Conservation (phyloP, 2,329 filamentous ascomycete species). For the Phialophora expanda region DNA sequence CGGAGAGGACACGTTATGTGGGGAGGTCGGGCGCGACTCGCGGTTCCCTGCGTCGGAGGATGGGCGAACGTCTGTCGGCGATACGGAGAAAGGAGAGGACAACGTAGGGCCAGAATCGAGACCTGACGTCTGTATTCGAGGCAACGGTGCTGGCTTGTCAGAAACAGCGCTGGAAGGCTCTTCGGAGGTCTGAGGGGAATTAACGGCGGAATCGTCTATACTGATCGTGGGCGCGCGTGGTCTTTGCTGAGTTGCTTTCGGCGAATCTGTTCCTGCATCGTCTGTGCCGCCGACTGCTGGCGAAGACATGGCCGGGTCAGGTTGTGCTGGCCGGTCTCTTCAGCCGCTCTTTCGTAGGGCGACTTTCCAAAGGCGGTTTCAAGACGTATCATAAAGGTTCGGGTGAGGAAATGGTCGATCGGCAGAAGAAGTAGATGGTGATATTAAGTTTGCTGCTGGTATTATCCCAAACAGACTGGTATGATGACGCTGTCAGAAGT, state of each 20-base stretch:
- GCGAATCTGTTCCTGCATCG: constrained; percentile 27
- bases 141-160: constrained; percentile 45
- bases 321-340: constrained; percentile 13
- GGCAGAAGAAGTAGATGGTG: constrained; percentile 20
- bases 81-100: constrained; percentile 44
- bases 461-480: constrained; percentile 15
- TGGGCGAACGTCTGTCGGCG: constrained; percentile 58
- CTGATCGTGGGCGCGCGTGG: constrained; percentile 60
- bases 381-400: constrained; percentile 4
- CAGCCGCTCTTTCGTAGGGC: not conserved
- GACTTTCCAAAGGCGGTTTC: not conserved
- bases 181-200: constrained; percentile 16
- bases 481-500: constrained; percentile 13
- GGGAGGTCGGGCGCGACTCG: constrained; percentile 68
- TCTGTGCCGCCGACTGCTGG: constrained; percentile 8
- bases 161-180: constrained; percentile 32
- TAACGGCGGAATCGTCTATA: constrained; percentile 60
- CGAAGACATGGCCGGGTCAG: constrained; percentile 22
- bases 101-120: constrained; percentile 44
- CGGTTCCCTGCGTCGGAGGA: constrained; percentile 63
- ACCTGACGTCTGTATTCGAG: constrained; percentile 48
- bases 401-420: constrained; percentile 3
- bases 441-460: constrained; percentile 16
- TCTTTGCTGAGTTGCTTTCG: constrained; percentile 21
- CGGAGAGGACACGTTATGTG: constrained; percentile 71